Evolutionary conservation across 164 flowering plant species (phyloP), one percentile per base, ranked within the genome.

Genomic region (Vitis amurensis): DNA sequence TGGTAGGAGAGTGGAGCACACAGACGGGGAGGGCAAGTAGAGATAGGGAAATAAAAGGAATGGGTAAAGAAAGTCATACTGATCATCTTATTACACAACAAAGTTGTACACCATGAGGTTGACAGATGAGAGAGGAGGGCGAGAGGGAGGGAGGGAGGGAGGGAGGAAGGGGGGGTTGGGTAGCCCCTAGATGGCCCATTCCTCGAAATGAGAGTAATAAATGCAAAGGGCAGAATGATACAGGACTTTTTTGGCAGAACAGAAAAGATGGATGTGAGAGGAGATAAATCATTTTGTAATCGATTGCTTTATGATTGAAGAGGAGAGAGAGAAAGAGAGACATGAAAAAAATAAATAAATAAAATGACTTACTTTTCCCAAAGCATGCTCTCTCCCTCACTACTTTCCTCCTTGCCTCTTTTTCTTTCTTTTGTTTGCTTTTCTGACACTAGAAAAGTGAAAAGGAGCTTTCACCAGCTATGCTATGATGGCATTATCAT

Each of bases 241-340:
- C 80, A 80, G 79, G 63, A 74, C 76, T 69, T 74, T 74, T 76
- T 63, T 80, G 83, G 74, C 85, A 79, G 69, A 72, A 59, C 72
- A 77, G 82, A 81, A 80, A 68, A 76, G 81, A 78, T 58, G 73
- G 81, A 80, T 71, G 79, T 70, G 77, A 79, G 72, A 70, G 74
- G 68, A 66, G 73, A 73, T 65, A 77, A 79, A 84, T 84, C 77
- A 84, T 84, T 84, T 84, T 79, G 84, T 77, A 84, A 84, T 84
- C 84, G 84, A 84, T 84, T 79, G 83, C 87, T 84, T 83, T 84
- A 84, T 81, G 84, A 84, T 84, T 84, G 87, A 77, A 47, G 50
- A 23, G 23, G 3, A 48, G 58, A 50, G 57, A 61, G 14, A 13
- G 47, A 58, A 64, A 23, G 27, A 23, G 1, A 23, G 27, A 23